Conservation (phyloP, 176 grass and related monocot species). For the Cenchrus americanus region DNA sequence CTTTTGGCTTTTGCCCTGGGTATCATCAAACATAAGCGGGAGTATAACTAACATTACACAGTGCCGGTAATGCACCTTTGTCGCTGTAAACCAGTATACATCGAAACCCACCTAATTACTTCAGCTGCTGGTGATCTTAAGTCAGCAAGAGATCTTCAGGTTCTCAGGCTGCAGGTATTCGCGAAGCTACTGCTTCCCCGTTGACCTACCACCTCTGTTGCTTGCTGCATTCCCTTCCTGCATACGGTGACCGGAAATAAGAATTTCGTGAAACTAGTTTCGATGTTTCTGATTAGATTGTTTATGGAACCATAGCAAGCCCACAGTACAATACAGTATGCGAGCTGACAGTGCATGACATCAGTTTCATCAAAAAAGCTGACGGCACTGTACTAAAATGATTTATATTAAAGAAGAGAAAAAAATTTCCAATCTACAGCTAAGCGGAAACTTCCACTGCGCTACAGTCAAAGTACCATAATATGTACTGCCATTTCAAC, state of each 20-base stretch:
- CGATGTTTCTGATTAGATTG: neutral
- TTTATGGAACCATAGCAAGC: neutral
- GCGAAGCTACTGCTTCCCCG: neutral
- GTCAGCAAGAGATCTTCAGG: slow-evolving; percentile 5
- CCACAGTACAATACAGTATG: neutral
- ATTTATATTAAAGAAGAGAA: neutral
- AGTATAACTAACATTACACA: neutral
- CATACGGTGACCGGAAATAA: slow-evolving; percentile 17
- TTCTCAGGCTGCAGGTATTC: neutral
- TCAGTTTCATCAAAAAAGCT: slow-evolving; percentile 1
- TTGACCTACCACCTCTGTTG: slow-evolving; percentile 29
- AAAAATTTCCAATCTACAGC: neutral
- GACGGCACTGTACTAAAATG: neutral
- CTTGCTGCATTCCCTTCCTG: slow-evolving; percentile 36
- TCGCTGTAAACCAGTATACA: slow-evolving; percentile 7
- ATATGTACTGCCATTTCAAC: neutral
- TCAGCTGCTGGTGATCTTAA: neutral
- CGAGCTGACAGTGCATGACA: neutral
- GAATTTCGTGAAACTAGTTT: neutral
- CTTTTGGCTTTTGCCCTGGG: neutral
- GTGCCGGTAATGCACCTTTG: neutral
- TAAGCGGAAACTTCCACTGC: neutral
- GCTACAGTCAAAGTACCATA: neutral
- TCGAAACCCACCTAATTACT: neutral
- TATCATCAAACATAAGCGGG: neutral